These are phyloP conservation scores for Ilex aquifolium DNA, from an alignment of 257 asterid species.

Conservation along the genomic window DNA sequence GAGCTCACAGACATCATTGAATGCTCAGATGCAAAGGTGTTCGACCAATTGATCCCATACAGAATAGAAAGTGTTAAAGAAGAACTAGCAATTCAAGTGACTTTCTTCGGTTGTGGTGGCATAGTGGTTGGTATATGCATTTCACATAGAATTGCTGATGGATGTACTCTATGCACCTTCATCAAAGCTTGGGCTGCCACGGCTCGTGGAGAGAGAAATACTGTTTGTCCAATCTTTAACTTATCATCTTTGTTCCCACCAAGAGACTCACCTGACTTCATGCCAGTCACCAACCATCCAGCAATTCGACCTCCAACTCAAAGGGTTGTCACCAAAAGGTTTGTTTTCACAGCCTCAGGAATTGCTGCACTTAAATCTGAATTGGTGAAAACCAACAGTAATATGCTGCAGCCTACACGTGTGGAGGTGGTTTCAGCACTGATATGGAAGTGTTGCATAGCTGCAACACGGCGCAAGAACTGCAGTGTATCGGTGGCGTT, in stretches of 20 bases:
- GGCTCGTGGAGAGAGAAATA: conserved; percentile 3
- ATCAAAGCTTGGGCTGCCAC: conserved; percentile 40
- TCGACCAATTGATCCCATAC: conserved; percentile 39
- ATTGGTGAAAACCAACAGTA: background rate
- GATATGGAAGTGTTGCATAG: conserved; percentile 40
- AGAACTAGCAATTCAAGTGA: conserved; percentile 47
- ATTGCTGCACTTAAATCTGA: conserved; percentile 18
- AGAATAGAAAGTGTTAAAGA: conserved; percentile 19
- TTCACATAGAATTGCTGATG: conserved; percentile 36
- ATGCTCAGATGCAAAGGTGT: conserved; percentile 10
- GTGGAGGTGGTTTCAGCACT: conserved; percentile 43
- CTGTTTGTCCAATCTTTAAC: conserved; percentile 25
- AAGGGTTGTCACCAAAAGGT: conserved; percentile 19
- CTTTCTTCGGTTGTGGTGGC: conserved; percentile 19
- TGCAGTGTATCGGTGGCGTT: conserved; percentile 22
- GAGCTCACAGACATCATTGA: conserved; percentile 22
- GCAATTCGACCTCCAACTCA: conserved; percentile 20
- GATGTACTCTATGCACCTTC: conserved; percentile 35
- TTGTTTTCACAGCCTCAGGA: conserved; percentile 31
- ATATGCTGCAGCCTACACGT: conserved; percentile 22
- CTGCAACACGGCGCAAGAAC: conserved; percentile 18
- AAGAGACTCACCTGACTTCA: conserved; percentile 27
- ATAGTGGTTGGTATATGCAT: conserved; percentile 15
- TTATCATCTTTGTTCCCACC: conserved; percentile 45
- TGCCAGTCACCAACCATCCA: conserved; percentile 14